These are phyloP conservation scores for Strobilomyces echinocephalus DNA, from an alignment of 768 basidiomycete genomes.

Conservation along the genomic window DNA sequence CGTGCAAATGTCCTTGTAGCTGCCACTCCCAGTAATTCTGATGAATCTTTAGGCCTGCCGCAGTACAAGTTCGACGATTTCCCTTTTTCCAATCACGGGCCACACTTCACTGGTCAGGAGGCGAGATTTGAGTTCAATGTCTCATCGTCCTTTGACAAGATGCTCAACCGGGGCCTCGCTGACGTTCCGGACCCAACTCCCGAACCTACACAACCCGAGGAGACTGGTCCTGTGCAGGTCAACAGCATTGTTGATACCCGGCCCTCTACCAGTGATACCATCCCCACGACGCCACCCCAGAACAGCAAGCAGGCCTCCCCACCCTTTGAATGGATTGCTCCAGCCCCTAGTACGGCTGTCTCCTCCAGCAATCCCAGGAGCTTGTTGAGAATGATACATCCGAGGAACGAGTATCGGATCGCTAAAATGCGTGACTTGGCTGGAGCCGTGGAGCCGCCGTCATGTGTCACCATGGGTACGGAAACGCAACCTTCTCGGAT, in stretches of 20 bases:
- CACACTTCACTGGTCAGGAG: conserved; percentile 18
- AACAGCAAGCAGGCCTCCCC: conserved; percentile 6
- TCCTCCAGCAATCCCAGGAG: conserved; percentile 27
- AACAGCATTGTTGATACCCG: conserved; percentile 1
- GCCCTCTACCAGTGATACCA: neutral
- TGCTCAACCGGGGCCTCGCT: conserved; percentile 33
- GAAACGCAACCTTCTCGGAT: conserved; percentile 18
- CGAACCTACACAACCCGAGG: conserved; percentile 12
- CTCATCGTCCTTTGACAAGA: conserved; percentile 38
- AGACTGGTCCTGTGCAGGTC: conserved; percentile 5
- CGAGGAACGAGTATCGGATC: conserved; percentile 28
- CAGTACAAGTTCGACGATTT: conserved; percentile 10
- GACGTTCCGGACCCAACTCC: conserved; percentile 22
- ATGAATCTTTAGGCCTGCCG: conserved; percentile 22
- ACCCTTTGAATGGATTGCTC: conserved; percentile 22
- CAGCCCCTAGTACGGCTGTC: conserved; percentile 10
- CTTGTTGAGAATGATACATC: conserved; percentile 33
- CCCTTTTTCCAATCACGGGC: conserved; percentile 7
- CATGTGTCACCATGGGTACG: conserved; percentile 4
- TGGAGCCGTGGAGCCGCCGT: conserved; percentile 17
- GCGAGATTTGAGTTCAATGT: conserved; percentile 36
- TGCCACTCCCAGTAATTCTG: conserved; percentile 47
- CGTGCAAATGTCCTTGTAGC: conserved; percentile 40
- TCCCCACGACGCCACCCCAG: neutral
- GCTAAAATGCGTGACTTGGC: conserved; percentile 24